These are phyloP conservation scores for Yarrowia bubula DNA, from an alignment of 805 yeast species.

Conservation along the genomic window DNA sequence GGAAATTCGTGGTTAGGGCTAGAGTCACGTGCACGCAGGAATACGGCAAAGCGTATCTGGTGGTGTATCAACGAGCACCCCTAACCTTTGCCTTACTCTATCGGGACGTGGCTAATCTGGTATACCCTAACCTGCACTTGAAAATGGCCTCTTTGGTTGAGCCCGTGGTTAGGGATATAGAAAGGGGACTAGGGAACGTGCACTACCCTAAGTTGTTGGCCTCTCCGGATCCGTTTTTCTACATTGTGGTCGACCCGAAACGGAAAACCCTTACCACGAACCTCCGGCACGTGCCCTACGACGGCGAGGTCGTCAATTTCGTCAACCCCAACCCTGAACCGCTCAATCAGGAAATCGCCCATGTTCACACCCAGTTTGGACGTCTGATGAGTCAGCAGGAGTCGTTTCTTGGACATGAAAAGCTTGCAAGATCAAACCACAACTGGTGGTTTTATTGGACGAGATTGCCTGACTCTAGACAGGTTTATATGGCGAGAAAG, in stretches of 20 bases:
- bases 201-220: slow-evolving; percentile 7
- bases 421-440: slow-evolving; percentile 30
- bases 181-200: not conserved
- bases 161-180: slow-evolving; percentile 33
- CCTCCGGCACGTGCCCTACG: slow-evolving; percentile 4
- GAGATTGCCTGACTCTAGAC: slow-evolving; percentile 30
- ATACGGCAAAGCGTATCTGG: slow-evolving; percentile 27
- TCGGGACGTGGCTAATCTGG: not conserved
- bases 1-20: not conserved
- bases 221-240: slow-evolving; percentile 28
- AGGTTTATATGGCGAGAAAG: slow-evolving; percentile 34
- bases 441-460: slow-evolving; percentile 38
- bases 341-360: not conserved
- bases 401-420: slow-evolving; percentile 7
- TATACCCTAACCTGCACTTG: slow-evolving; percentile 32
- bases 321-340: not conserved
- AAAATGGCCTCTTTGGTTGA: slow-evolving; percentile 34
- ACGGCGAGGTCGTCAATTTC: not conserved
- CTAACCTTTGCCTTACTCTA: slow-evolving; percentile 33
- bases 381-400: slow-evolving; percentile 11
- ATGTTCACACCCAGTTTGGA: slow-evolving; percentile 15
- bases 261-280: slow-evolving; percentile 5
- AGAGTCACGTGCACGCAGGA: not conserved
- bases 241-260: slow-evolving; percentile 30
- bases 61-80: slow-evolving; percentile 34